These are phyloP conservation scores for Cenchrus purpureus DNA, from an alignment of 176 grass and related monocot species.

Conservation along the genomic window DNA sequence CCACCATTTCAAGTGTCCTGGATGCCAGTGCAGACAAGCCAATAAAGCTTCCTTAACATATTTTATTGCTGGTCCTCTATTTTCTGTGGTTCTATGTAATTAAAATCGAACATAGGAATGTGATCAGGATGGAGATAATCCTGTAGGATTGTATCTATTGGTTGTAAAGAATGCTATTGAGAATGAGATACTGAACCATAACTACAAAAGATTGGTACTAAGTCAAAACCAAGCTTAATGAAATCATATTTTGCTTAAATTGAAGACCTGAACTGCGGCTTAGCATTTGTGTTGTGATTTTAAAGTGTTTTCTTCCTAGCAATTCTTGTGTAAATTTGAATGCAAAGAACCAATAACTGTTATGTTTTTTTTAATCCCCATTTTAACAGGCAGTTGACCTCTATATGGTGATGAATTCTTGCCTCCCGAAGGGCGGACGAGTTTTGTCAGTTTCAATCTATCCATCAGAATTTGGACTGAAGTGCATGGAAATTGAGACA, in stretches of 20 bases:
- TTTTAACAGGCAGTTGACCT: slow-evolving; percentile 78
- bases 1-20: not conserved
- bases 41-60: no score
- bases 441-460: slow-evolving; percentile 73
- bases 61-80: not conserved
- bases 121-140: slow-evolving; percentile 1
- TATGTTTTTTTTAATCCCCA: not conserved
- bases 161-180: not conserved
- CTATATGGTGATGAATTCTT: slow-evolving; percentile 89
- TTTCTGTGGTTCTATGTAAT: not conserved
- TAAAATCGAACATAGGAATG: not conserved
- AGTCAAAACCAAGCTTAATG: not conserved
- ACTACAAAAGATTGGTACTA: not conserved
- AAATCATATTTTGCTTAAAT: slow-evolving; percentile 10
- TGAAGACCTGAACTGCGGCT: not conserved
- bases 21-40: not conserved
- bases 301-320: not conserved
- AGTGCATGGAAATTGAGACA: slow-evolving; percentile 85
- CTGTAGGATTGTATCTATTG: not conserved
- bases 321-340: no score
- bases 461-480: slow-evolving; percentile 87
- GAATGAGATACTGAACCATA: not conserved
- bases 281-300: not conserved
- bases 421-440: slow-evolving; percentile 67
- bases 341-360: not conserved